Evolutionary conservation across 345 rosid genomes (phyloP).

Genomic region (Dimocarpus longan): DNA sequence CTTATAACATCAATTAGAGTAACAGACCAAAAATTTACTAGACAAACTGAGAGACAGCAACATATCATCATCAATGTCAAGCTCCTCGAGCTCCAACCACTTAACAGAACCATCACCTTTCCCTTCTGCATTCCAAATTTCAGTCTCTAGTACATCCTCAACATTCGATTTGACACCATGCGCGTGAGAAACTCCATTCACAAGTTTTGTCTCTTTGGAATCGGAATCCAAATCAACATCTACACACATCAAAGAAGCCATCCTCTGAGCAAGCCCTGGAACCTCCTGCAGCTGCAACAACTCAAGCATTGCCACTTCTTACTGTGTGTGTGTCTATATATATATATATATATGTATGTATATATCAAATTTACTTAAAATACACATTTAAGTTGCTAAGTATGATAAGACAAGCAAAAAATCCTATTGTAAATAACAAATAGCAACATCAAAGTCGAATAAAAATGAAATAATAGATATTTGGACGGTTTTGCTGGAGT

Average conservation of each 20-base stretch:
- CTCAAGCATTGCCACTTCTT: conserved; percentile 9
- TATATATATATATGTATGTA: not conserved
- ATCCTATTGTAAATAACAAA: not conserved
- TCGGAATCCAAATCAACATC: conserved; percentile 42
- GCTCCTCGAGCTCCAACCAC: conserved; percentile 94
- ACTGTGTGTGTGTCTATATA: not conserved
- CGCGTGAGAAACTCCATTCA: conserved; percentile 22
- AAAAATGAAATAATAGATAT: too few relatives aligned
- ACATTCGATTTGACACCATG: conserved; percentile 37
- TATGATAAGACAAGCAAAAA: too few relatives aligned
- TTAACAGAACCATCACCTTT: conserved; percentile 48
- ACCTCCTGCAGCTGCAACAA: conserved; percentile 73
- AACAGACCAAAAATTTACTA: conserved; percentile 61
- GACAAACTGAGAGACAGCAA: conserved; percentile 62
- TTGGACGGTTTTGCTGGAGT: not conserved
- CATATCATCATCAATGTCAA: conserved; percentile 56
- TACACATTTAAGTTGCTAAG: not conserved
- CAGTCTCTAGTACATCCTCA: conserved; percentile 51
- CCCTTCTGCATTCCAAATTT: conserved; percentile 50
- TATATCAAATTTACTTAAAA: not conserved
- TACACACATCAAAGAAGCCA: conserved; percentile 92
- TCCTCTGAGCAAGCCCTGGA: conserved; percentile 90
- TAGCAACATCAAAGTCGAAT: not conserved
- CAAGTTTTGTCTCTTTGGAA: conserved; percentile 39
- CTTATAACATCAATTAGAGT: not conserved